Base-by-base conservation (phyloP, 495 filamentous ascomycete species). In the Lasiosphaeris hirsuta region DNA sequence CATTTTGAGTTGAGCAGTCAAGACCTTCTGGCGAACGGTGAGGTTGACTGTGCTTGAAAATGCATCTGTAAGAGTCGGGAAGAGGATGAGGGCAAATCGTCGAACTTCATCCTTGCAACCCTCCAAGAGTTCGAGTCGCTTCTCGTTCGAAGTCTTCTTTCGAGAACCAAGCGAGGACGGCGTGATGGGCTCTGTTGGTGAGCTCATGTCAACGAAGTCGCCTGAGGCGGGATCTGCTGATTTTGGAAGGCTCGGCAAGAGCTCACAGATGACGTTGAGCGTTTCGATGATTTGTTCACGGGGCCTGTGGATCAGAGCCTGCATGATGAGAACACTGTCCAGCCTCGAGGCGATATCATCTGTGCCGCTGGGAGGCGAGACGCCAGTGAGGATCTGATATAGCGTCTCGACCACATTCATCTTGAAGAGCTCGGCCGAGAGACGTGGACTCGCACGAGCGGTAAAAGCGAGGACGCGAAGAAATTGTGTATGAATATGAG, bases 31-130 rank as follows among this genome's bases (percentile, higher is more conserved):
- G n/a, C 95, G 90, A 13, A 99, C 95, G 48, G 80, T 88, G n/a
- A 97, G 76, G 68, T 99, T 99, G 55, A 99, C 93, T 4, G 95
- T 99, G 72, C 94, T 97, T 2, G 94, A 96, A 66, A 94, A 99
- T 2, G 92, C 95, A 65, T 99, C 92, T 14, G 95, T 97, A 38
- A 99, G 77, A 13, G 95, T 99, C 4, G 95, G 95, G 57, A 99
- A 86, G n/a, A 99, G 76, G 49, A 99, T 92, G 57, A 94, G 84
- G 10, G 92, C 91, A 68, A 99, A 99, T 23, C 95, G 86, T 64
- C 88, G 89, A 30, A 97, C 81, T 69, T 97, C 87, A 9, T 86
- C 72, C 63, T 89, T 92, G 78, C 93, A 96, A 17, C 80, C 83
- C 60, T 88, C 78, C 39, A 99, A 75, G 2, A 92, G 77, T 39